phyloP scores from a whole-genome alignment of 2,329 filamentous ascomycete genomes.

The Colletotrichum sansevieriae region DNA sequence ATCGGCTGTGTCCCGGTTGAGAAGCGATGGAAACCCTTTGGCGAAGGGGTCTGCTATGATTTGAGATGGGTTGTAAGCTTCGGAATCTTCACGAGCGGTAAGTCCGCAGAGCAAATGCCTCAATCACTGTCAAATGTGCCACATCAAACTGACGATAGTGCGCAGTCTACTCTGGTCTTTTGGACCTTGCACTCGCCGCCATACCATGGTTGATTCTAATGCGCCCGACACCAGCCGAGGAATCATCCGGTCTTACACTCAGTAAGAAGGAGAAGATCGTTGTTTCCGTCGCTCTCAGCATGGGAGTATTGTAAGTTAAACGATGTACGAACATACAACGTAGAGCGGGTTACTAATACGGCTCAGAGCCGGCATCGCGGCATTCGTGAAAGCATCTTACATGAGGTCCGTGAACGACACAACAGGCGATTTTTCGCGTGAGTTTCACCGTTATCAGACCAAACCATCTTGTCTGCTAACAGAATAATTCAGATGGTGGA shows the following conservation, averaged over 20 bases:
- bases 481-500: conserved; percentile 44
- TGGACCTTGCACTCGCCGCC: conserved; percentile 54
- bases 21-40: conserved; percentile 42
- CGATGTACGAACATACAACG: background rate
- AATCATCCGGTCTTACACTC: conserved; percentile 31
- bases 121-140: background rate
- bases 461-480: conserved; percentile 17
- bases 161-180: conserved; percentile 46
- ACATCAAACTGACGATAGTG: conserved; percentile 10
- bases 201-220: conserved; percentile 55
- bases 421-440: conserved; percentile 37
- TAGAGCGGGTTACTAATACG: background rate
- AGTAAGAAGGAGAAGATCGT: conserved; percentile 53
- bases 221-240: conserved; percentile 39
- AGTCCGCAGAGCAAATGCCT: accelerated
- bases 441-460: background rate
- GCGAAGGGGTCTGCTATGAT: conserved; percentile 34
- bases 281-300: conserved; percentile 52
- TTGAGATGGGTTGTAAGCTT: conserved; percentile 35
- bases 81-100: conserved; percentile 39
- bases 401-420: conserved; percentile 37
- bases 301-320: conserved; percentile 43
- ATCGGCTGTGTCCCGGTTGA: conserved; percentile 43
- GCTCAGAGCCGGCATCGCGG: conserved; percentile 40
- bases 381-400: conserved; percentile 40